A percentile compares a stretch with the other conserved stretches of the same genome.
Conservation (phyloP, 768 basidiomycete genomes). For the Trametes cingulata region DNA sequence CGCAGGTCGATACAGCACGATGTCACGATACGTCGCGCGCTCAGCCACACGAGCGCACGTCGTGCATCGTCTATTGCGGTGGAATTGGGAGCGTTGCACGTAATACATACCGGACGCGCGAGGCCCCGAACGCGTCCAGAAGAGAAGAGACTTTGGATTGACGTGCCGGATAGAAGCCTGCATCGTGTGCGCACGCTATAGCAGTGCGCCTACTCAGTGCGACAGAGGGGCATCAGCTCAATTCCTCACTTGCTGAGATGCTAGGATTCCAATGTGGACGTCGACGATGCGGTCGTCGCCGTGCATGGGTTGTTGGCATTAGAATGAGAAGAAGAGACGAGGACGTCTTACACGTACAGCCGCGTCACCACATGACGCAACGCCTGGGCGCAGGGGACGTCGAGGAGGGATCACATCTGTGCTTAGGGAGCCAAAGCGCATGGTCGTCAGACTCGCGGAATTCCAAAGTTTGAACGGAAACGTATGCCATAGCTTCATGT, state of each 20-base stretch:
- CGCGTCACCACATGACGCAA: conserved; percentile 6
- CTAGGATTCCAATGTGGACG: not conserved
- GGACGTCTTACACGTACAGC: conserved; percentile 3
- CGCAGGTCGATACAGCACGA: not conserved
- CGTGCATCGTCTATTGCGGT: not conserved
- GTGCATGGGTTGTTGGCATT: not conserved
- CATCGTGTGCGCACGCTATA: not conserved
- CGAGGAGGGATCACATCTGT: not conserved
- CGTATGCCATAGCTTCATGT: conserved; percentile 9
- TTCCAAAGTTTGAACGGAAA: not conserved
- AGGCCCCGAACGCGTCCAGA: not conserved
- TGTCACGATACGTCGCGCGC: not conserved
- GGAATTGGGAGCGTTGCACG: not conserved
- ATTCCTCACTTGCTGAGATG: not conserved
- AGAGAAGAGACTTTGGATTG: conserved; percentile 2
- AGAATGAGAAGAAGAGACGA: not conserved
- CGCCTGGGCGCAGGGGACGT: not conserved
- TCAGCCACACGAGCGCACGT: not conserved
- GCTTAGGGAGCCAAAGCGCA: not conserved
- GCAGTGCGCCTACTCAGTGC: conserved; percentile 7
- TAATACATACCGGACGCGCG: not conserved
- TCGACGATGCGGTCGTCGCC: not conserved
- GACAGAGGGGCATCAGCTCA: conserved; percentile 1
- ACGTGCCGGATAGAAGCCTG: conserved; percentile 8
- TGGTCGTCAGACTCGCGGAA: conserved; percentile 6